These are phyloP conservation scores for Chalciporus pseudorubinellus DNA, from an alignment of 768 basidiomycete species.

Conservation along the genomic window DNA sequence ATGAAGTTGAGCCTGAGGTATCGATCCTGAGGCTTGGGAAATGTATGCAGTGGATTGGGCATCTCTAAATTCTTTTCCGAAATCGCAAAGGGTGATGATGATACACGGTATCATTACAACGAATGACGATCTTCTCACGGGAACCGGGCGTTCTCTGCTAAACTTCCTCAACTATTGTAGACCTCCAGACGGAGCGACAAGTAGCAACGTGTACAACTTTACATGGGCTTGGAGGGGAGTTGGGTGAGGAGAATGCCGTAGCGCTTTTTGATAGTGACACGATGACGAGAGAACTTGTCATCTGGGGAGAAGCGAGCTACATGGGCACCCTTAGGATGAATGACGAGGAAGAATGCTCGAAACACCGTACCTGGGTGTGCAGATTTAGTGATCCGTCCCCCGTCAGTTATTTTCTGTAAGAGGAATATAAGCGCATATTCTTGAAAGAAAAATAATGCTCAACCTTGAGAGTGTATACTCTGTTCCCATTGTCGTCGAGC, in stretches of 20 bases:
- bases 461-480: constrained; percentile 92
- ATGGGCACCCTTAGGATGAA: neutral
- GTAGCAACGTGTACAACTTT: constrained; percentile 20
- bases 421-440: constrained; percentile 5
- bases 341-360: neutral
- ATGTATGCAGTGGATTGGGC: no score
- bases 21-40: no score
- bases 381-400: constrained; percentile 86
- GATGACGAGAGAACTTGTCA: constrained; percentile 98
- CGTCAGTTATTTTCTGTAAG: constrained; percentile 76
- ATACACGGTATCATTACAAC: no score
- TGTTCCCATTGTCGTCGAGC: constrained; percentile 68
- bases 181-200: neutral
- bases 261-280: constrained; percentile 95
- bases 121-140: no score
- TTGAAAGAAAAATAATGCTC: neutral
- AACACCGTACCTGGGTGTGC: constrained; percentile 85
- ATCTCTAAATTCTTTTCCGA: no score
- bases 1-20: no score
- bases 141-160: no score
- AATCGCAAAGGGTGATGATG: no score
- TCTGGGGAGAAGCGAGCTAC: constrained; percentile 97
- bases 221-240: constrained; percentile 85
- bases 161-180: no score
- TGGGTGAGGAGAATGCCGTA: constrained; percentile 88